Evolutionary conservation across 2,329 filamentous ascomycete species (phyloP).

Genomic region (Cryphonectria radicalis): DNA sequence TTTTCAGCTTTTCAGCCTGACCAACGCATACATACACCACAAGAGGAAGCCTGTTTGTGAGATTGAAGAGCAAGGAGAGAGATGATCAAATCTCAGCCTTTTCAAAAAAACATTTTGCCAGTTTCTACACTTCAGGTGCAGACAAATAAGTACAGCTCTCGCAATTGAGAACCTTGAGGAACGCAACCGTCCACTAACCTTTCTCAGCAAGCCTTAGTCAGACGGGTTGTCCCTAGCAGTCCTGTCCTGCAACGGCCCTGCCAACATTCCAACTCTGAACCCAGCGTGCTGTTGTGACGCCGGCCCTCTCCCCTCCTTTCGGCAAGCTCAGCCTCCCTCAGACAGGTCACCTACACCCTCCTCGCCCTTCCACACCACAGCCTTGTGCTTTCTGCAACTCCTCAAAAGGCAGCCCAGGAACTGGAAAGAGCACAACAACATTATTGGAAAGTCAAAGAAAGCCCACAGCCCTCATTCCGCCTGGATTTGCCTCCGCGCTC

Average conservation of each 20-base stretch:
- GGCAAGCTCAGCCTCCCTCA: conserved; percentile 23
- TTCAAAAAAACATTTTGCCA: not conserved
- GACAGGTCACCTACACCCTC: not conserved
- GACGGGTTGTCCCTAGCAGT: not conserved
- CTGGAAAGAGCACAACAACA: conserved; percentile 8
- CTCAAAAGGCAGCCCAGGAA: conserved; percentile 15
- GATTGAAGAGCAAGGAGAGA: not conserved
- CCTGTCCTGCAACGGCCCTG: not conserved
- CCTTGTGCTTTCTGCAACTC: conserved; percentile 18
- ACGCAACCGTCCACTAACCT: not conserved
- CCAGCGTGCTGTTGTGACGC: conserved; percentile 18
- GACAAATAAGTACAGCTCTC: not conserved
- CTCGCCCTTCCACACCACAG: conserved; percentile 9
- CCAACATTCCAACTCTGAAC: not conserved
- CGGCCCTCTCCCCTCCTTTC: conserved; percentile 16
- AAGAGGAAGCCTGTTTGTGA: not conserved
- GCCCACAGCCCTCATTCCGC: not conserved
- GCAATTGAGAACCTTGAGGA: not conserved
- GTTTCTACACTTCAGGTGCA: not conserved
- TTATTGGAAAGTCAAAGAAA: not conserved
- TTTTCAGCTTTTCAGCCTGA: not conserved
- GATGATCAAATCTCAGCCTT: not conserved
- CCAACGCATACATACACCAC: not conserved
- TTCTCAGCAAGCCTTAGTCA: not conserved
- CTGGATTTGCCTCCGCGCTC: conserved; percentile 9